phyloP scores from a whole-genome alignment of 225 moss, liverwort and hornwort species.

The Asterella californica region DNA sequence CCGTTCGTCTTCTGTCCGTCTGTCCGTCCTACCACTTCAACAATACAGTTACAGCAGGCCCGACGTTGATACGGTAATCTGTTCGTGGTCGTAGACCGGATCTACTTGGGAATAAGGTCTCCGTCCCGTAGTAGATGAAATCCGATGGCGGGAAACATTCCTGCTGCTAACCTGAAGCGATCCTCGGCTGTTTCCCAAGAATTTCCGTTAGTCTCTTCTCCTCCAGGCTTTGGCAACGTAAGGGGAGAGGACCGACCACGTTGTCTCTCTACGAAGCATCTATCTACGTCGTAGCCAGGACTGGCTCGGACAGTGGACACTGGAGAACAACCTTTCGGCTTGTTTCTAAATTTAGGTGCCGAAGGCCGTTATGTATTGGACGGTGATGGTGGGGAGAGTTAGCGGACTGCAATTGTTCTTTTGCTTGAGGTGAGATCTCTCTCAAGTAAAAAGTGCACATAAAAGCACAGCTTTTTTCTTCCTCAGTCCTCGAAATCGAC shows the following conservation, averaged over 20 bases:
- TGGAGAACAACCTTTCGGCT: background rate
- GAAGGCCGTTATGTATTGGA: background rate
- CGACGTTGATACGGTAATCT: background rate
- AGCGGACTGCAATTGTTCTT: background rate
- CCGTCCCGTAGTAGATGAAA: background rate
- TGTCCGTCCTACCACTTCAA: background rate
- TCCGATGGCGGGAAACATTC: too few species aligned
- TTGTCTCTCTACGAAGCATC: background rate
- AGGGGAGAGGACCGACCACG: background rate
- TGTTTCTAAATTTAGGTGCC: background rate
- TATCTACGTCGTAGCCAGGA: background rate
- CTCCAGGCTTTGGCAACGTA: too few species aligned
- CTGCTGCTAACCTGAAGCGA: too few species aligned
- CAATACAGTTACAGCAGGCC: too few species aligned
- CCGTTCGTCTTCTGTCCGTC: background rate
- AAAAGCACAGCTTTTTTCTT: too few species aligned
- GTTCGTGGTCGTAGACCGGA: background rate
- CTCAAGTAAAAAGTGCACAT: background rate
- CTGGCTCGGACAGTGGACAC: background rate
- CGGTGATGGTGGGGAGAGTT: background rate
- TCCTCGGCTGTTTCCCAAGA: too few species aligned
- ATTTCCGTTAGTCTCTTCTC: too few species aligned
- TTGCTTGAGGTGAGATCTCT: background rate
- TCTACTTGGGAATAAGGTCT: background rate
- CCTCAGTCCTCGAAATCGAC: too few species aligned